Base-by-base conservation (phyloP, 2,329 filamentous ascomycete species). In the Venturia asperata region DNA sequence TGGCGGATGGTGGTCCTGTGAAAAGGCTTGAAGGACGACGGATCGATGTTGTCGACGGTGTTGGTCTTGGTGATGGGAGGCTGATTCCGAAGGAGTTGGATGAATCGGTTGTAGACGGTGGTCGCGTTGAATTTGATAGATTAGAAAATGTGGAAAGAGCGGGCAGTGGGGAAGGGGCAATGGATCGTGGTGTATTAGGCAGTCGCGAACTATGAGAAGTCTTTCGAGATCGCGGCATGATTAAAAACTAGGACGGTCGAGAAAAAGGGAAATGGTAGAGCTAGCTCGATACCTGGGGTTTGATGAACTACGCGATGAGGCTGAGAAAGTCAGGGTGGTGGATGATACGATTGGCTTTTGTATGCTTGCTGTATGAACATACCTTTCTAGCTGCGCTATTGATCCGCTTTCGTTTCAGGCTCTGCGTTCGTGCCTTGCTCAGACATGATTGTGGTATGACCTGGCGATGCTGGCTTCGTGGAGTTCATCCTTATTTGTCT, bases 201-300 rank as follows among this genome's bases (percentile, higher is more conserved):
- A 21, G 21, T 52, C 47, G 52, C 27, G 52, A 58, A 19, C 27
- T 37, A 7, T 21, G 52, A 15, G 45, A 52, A 1, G 47, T 21
- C 24, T 37, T 58, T 58, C 30, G 52, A 37, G 27, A 37, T n/a
- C 30, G 52, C 15, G 52, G 27, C 52, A 58, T 58, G 52, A 58
- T 58, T 58, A 58, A 37, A 58, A 58, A 58, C 37, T 58, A 58
- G 5, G 4, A 58, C 37, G 27, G 52, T 7, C 11, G 30, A 21
- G 7, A 1, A 11, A 41, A 41, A 41, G 30, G 19, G 9, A 4
- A n/a, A 7, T 34, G 52, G 30, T 58, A 58, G 52, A 58, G 52
- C 52, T 37, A 58, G 52, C 52, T 58, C 52, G 21, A 58, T 58
- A 21, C 52, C 27, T 39, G 1, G 15, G 19, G 7, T 58, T 37